Evolutionary conservation across 2,329 filamentous ascomycete genomes (phyloP).

Genomic region (Emergomyces africanus): DNA sequence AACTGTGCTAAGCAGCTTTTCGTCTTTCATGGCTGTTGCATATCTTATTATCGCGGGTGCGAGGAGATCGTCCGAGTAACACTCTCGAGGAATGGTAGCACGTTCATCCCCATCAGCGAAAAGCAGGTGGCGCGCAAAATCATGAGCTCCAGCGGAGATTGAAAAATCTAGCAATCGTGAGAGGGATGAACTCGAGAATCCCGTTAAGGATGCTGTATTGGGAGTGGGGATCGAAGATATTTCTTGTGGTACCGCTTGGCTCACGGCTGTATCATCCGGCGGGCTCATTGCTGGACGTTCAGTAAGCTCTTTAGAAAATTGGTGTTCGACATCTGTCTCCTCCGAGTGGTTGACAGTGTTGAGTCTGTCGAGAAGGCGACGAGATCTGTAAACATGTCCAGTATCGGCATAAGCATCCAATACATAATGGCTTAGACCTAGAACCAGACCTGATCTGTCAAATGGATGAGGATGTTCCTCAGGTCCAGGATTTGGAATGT

Average conservation of each 20-base stretch:
- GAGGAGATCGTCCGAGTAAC: constrained; percentile 37
- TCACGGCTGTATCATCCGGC: too few relatives aligned
- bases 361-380: constrained; percentile 8
- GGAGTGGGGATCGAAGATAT: background rate
- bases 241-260: background rate
- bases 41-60: constrained; percentile 43
- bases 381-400: constrained; percentile 6
- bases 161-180: constrained; percentile 40
- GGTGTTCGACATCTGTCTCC: background rate
- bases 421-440: constrained; percentile 10
- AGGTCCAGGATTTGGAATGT: background rate
- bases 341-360: background rate
- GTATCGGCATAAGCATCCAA: constrained; percentile 9
- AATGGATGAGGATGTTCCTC: background rate
- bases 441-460: constrained; percentile 6
- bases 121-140: constrained; percentile 42
- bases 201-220: background rate
- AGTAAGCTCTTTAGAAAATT: background rate
- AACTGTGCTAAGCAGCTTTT: constrained; percentile 18
- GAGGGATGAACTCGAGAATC: constrained; percentile 35
- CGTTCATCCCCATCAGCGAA: constrained; percentile 41
- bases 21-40: constrained; percentile 38
- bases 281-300: background rate
- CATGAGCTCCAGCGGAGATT: constrained; percentile 33
- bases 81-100: constrained; percentile 34